Conservation (phyloP, 2,329 filamentous ascomycete species). For the Ceratocystis destructans region DNA sequence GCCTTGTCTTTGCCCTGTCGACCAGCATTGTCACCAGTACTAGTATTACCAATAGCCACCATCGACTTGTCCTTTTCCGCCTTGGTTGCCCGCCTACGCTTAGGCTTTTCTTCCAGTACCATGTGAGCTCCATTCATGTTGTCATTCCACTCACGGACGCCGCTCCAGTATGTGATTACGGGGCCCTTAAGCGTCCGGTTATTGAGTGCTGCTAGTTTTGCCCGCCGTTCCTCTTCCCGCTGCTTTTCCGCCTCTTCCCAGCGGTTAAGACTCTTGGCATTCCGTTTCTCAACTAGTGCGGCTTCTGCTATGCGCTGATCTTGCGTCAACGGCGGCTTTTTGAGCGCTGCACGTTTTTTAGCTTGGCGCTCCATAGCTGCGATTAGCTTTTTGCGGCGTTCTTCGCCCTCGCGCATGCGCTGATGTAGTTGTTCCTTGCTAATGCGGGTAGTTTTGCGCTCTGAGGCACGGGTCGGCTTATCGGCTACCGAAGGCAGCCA, state of each 20-base stretch:
- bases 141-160: constrained; percentile 68
- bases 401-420: constrained; percentile 61
- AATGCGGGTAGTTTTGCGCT: constrained; percentile 42
- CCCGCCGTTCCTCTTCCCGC: constrained; percentile 68
- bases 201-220: constrained; percentile 74
- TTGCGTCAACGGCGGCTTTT: constrained; percentile 74
- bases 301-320: constrained; percentile 73
- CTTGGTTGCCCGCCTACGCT: constrained; percentile 37
- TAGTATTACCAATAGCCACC: constrained; percentile 16
- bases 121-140: constrained; percentile 56
- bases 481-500: constrained; percentile 44
- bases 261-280: constrained; percentile 77
- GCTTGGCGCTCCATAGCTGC: constrained; percentile 53
- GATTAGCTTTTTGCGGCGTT: constrained; percentile 55
- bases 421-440: constrained; percentile 51
- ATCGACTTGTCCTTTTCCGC: constrained; percentile 25
- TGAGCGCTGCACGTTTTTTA: constrained; percentile 57
- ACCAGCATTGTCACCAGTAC: background rate
- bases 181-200: constrained; percentile 77
- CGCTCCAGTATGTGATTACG: constrained; percentile 86
- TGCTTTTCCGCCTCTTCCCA: constrained; percentile 91
- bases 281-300: constrained; percentile 67
- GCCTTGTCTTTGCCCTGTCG: background rate
- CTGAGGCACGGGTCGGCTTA: constrained; percentile 44
- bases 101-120: constrained; percentile 46